Percentiles rank a stretch among this genome's conserved stretches.
Evolutionary conservation across 768 basidiomycete species (phyloP).

Genomic region (Tulasnella sp.): DNA sequence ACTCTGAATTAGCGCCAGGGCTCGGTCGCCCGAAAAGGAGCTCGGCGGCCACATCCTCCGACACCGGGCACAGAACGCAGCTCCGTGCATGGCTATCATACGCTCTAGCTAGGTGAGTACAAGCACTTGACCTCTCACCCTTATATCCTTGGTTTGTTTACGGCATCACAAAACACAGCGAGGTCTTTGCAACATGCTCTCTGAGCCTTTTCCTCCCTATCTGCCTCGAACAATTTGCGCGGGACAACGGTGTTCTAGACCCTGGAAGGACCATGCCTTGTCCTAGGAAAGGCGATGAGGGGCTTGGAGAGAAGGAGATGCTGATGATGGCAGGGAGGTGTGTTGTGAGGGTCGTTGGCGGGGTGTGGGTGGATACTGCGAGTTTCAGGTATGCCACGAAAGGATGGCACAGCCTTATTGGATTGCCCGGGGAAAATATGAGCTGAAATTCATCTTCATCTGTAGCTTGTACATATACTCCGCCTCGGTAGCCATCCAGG

Average conservation of each 20-base stretch:
- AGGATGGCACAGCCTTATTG: not conserved
- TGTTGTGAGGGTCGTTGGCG: conserved; percentile 62
- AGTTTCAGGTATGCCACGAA: conserved; percentile 64
- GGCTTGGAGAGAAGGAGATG: conserved; percentile 21
- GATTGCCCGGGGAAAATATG: not conserved
- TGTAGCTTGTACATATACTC: conserved; percentile 80
- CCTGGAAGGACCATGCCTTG: conserved; percentile 63
- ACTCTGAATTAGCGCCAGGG: no score
- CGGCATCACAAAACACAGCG: conserved; percentile 32
- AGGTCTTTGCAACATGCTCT: conserved; percentile 73
- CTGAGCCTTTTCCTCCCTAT: conserved; percentile 76
- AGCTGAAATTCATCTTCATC: conserved; percentile 1
- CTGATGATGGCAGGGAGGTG: conserved; percentile 38
- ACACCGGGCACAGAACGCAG: no score
- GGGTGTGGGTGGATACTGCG: conserved; percentile 82
- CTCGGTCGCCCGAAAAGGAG: no score
- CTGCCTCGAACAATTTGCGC: conserved; percentile 77
- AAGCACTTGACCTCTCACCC: no score
- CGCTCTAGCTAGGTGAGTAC: no score
- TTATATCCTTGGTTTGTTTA: no score
- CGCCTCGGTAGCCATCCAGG: conserved; percentile 77
- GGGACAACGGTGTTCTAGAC: conserved; percentile 73
- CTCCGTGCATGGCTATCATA: no score
- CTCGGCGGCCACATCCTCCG: no score
- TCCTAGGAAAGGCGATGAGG: conserved; percentile 17